Percentiles rank a stretch among this genome's conserved stretches.
phyloP scores from a whole-genome alignment of 129 eudicot genomes.

The Flaveria ramosissima region DNA sequence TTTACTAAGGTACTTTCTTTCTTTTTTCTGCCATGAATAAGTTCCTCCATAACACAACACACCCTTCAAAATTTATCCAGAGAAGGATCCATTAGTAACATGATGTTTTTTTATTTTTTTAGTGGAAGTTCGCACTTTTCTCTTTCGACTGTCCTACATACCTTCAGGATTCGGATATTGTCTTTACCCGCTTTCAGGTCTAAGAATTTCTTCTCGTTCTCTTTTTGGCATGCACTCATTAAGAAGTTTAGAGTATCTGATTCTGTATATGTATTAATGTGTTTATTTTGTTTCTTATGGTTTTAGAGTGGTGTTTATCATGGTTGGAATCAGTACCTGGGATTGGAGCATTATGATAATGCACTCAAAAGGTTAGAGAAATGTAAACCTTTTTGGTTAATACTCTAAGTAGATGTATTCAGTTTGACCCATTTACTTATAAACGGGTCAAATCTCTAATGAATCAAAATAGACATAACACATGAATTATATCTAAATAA shows the following conservation, averaged over 20 bases:
- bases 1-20: slow-evolving; percentile 60
- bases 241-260: background rate
- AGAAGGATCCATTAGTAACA: background rate
- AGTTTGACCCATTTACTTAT: background rate
- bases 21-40: background rate
- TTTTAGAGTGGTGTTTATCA: slow-evolving; percentile 68
- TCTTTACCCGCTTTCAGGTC: slow-evolving; percentile 75
- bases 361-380: slow-evolving; percentile 42
- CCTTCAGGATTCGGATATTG: slow-evolving; percentile 64
- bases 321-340: slow-evolving; percentile 80
- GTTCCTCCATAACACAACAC: background rate
- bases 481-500: background rate
- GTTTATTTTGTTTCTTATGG: slow-evolving; percentile 12
- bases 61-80: background rate
- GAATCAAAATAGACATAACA: background rate
- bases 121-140: slow-evolving; percentile 82
- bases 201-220: too few relatives aligned
- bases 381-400: background rate
- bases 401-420: background rate
- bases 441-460: background rate
- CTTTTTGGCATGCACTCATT: too few relatives aligned
- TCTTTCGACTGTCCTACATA: slow-evolving; percentile 70
- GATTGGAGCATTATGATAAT: slow-evolving; percentile 76
- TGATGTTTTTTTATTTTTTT: background rate
- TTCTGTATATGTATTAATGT: background rate